phyloP scores from a whole-genome alignment of 148 eudicot genomes.

The Fagopyrum esculentum region DNA sequence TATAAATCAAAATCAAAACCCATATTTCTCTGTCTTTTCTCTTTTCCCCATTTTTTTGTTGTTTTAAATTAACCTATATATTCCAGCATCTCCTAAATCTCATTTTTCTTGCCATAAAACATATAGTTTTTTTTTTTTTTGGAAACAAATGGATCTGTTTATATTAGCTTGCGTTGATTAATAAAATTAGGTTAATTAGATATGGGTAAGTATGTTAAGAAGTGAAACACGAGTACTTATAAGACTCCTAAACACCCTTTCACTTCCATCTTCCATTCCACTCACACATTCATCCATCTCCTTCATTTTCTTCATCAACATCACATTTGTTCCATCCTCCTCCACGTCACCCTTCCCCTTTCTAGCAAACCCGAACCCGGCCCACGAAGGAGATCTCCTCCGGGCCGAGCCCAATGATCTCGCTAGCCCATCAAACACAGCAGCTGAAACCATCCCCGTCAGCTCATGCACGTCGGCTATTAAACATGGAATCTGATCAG shows the following conservation, averaged over 20 bases:
- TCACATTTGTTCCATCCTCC: slow-evolving; percentile 25
- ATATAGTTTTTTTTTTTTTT: not conserved
- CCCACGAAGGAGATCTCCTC: slow-evolving; percentile 27
- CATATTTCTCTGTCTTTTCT: not conserved
- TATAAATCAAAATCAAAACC: not conserved
- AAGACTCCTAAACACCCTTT: slow-evolving; percentile 77
- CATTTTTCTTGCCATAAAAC: not conserved
- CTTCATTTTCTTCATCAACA: slow-evolving; percentile 56
- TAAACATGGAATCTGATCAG: slow-evolving; percentile 27
- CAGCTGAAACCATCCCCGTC: slow-evolving; percentile 40
- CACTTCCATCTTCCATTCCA: slow-evolving; percentile 61
- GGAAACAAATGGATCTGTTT: not conserved
- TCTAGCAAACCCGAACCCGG: slow-evolving; percentile 28
- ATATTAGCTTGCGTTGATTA: not conserved
- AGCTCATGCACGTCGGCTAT: slow-evolving; percentile 40
- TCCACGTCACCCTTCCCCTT: slow-evolving; percentile 24
- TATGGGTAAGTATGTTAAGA: slow-evolving; percentile 63
- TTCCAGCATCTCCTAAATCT: not conserved
- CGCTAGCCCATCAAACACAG: slow-evolving; percentile 45
- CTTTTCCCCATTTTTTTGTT: not conserved
- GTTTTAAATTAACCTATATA: not conserved
- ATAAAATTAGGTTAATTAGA: not conserved
- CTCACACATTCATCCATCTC: slow-evolving; percentile 58
- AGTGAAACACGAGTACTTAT: slow-evolving; percentile 75
- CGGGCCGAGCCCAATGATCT: slow-evolving; percentile 24